Base-by-base conservation (phyloP, 148 eudicot species). In the Polygonum aviculare region DNA sequence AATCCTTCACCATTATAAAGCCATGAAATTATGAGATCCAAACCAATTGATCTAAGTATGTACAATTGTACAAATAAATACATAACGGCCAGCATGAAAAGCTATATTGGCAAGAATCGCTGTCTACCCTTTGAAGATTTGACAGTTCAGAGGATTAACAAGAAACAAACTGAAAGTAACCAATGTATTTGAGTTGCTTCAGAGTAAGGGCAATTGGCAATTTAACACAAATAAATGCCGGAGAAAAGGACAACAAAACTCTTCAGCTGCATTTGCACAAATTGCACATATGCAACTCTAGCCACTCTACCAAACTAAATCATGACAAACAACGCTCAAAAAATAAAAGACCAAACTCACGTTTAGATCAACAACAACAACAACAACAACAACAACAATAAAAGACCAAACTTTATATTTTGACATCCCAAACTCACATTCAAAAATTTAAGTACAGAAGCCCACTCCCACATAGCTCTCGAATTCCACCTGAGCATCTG, bases 391-490 rank as follows among this genome's bases (percentile, higher is more conserved):
- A 48, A n/a, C n/a, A n/a, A n/a, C n/a, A n/a, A n/a, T n/a, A n/a
- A n/a, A n/a, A n/a, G n/a, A n/a, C n/a, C n/a, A n/a, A n/a, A 54
- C 38, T 12, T 16, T 33, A 77, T 7, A 22, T 5, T 59, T 39
- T 69, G 40, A 44, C 60, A 8, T 49, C 72, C n/a, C 5, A 47
- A 76, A 83, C 89, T 83, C 69, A 94, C 98, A 88, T 94, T 86
- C 40, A 94, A 77, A 79, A 94, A 94, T 84, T 92, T 85, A 50
- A 95, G 87, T 75, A 93, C 78, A 0, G 99, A 93, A 77, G 97
- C 99, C 85, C 93, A 80, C 77, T 95, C 90, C 91, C 96, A 95
- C 99, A 93, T 93, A 11, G 92, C 83, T 83, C 99, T 84, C 77
- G 91, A 82, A 18, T 78, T 79, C 97, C 99, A 89, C 83, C 97